Base-by-base conservation (phyloP, 2,329 filamentous ascomycete genomes). In the Trichoderma sp. region DNA sequence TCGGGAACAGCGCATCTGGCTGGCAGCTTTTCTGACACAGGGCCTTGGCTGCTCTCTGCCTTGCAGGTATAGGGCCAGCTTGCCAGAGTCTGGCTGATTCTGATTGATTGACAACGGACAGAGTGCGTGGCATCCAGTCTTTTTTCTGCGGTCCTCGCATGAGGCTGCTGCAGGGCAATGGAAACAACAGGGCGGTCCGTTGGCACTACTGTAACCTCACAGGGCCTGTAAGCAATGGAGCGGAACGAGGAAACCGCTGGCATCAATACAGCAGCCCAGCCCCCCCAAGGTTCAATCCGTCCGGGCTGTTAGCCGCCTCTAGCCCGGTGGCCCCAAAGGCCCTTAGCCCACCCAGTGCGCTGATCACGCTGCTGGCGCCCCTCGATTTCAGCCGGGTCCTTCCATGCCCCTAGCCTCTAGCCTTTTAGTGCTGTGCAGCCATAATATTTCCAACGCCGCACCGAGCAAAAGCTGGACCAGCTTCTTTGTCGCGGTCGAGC, bases 301-400 rank as follows among this genome's bases (percentile, higher is more conserved):
- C 32, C 15, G 50, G 28, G 30, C 63, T 34, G n/a, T 36, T 17
- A 36, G 50, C 28, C 47, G 43, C 43, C 63, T 55, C 50, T 67
- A 28, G 32, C 47, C 53, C 43, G 26, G 34, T 36, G 34, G 34
- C 34, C 32, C 32, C 32, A 34, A 34, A 20, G 43, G 65, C 65
- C 50, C 50, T 67, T 28, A 36, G 47, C 30, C 63, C 47, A 36
- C 30, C 20, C 59, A 28, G 66, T 36, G 43, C 30, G 63, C 63
- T 66, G 63, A 66, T 66, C 63, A 66, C 62, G 43, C 62, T 36
- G 63, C 47, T 50, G 63, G 26, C 63, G 63, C 63, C 63, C 63
- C 63, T 66, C 63, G 63, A 39, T 62, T 62, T 61, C 66, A 61
- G 55, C 65, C 65, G 65, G 64, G 32, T 55, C 47, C 61, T 64